Conservation (phyloP, 208 protist genomes). For the Acanthamoeba rhysodes region DNA sequence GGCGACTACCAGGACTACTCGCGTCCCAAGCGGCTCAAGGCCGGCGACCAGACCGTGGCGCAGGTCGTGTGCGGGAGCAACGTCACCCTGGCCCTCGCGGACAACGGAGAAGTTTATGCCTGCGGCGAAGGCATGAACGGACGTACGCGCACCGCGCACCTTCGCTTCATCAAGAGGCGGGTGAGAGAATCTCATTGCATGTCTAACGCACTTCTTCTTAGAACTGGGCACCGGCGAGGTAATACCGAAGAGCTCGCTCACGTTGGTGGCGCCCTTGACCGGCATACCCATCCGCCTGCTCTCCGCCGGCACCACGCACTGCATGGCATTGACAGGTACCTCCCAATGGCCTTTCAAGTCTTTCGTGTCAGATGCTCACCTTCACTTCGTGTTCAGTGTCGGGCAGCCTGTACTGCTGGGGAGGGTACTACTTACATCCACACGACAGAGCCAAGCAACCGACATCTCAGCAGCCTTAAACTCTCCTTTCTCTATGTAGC, state of each 20-base stretch:
- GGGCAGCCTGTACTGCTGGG: slow-evolving; percentile 58
- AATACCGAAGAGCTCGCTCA: slow-evolving; percentile 5
- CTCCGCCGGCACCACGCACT: neutral
- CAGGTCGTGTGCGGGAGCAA: slow-evolving; percentile 36
- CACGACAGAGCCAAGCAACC: too few relatives aligned
- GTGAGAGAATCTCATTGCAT: neutral
- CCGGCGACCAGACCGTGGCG: neutral
- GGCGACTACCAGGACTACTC: slow-evolving; percentile 46
- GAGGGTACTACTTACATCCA: neutral
- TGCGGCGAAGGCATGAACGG: slow-evolving; percentile 62
- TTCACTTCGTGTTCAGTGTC: neutral
- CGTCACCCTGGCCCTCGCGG: neutral
- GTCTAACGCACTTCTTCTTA: neutral
- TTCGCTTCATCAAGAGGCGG: neutral
- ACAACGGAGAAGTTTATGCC: slow-evolving; percentile 18
- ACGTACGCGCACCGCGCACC: neutral
- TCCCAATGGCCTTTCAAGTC: neutral
- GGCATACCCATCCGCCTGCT: slow-evolving; percentile 30
- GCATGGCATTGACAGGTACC: slow-evolving; percentile 25
- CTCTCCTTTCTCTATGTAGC: neutral
- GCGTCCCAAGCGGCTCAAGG: slow-evolving; percentile 33
- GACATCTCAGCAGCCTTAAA: too few relatives aligned
- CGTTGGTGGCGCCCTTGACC: slow-evolving; percentile 25
- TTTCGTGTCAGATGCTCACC: neutral
- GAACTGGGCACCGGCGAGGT: slow-evolving; percentile 63